These are phyloP conservation scores for Mrakia blollopis DNA, from an alignment of 768 basidiomycete species.

Conservation along the genomic window DNA sequence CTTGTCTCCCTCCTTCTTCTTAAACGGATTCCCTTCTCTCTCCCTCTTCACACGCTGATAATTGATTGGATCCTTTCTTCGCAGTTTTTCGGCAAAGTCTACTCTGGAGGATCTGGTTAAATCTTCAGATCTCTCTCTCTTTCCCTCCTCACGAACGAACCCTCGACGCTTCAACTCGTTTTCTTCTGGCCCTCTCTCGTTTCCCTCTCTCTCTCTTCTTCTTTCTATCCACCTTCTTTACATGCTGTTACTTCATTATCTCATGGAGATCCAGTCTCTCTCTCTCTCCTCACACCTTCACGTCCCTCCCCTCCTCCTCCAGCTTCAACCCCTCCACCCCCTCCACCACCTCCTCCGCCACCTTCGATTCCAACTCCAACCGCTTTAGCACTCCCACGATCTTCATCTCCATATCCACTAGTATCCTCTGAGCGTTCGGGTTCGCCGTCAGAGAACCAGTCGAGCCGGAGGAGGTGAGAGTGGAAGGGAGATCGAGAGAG, in stretches of 20 bases:
- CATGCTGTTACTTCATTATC: too few relatives aligned
- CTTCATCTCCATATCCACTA: slow-evolving; percentile 22
- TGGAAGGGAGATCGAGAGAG: slow-evolving; percentile 18
- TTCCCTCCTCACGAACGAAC: too few relatives aligned
- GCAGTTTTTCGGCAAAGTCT: slow-evolving; percentile 94
- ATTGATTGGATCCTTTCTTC: too few relatives aligned
- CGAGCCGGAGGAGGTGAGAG: background rate
- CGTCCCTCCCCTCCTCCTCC: too few relatives aligned
- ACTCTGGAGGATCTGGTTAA: slow-evolving; percentile 66
- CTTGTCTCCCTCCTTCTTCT: background rate
- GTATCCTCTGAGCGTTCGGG: slow-evolving; percentile 11
- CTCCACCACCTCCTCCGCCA: background rate
- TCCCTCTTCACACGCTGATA: background rate
- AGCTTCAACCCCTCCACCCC: background rate
- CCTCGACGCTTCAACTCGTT: too few relatives aligned
- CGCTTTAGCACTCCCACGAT: background rate
- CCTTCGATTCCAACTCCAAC: too few relatives aligned
- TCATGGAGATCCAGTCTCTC: too few relatives aligned
- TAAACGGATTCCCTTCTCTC: background rate
- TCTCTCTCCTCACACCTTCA: too few relatives aligned
- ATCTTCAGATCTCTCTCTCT: too few relatives aligned
- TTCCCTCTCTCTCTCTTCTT: too few relatives aligned
- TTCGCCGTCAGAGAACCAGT: background rate
- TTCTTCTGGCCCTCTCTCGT: too few relatives aligned
- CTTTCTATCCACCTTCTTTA: too few relatives aligned